A percentile compares a stretch with the other conserved stretches of the same genome.
Conservation (phyloP, 805 yeast species). For the Kurtzmaniella cleridarum region DNA sequence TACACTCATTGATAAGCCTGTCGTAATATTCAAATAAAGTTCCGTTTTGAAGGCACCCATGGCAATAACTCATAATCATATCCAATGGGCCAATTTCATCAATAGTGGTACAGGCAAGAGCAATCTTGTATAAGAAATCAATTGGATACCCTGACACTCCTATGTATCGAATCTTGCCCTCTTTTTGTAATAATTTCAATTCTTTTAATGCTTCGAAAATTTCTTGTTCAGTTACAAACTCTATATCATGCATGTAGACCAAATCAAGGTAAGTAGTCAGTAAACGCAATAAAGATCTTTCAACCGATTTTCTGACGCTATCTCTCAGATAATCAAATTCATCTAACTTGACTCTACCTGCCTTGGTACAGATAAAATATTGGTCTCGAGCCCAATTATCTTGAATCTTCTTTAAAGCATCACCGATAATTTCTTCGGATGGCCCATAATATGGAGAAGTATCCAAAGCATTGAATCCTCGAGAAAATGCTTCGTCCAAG, state of each 20-base stretch:
- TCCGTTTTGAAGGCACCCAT: conserved; percentile 78
- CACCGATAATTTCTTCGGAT: conserved; percentile 70
- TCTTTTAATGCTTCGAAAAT: conserved; percentile 60
- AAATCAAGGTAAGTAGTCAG: conserved; percentile 67
- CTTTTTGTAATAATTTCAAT: conserved; percentile 52
- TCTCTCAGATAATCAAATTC: conserved; percentile 71
- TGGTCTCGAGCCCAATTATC: conserved; percentile 47
- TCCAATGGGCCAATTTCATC: conserved; percentile 61
- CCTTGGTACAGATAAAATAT: conserved; percentile 76
- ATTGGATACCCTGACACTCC: conserved; percentile 91
- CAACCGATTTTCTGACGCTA: conserved; percentile 56
- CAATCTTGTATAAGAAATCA: conserved; percentile 52
- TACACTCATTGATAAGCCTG: conserved; percentile 47
- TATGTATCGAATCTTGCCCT: conserved; percentile 57
- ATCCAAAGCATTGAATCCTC: conserved; percentile 75
- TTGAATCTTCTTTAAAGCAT: conserved; percentile 40
- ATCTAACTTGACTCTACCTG: conserved; percentile 65
- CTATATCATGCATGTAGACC: conserved; percentile 86
- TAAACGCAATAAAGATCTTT: conserved; percentile 62
- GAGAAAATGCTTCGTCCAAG: conserved; percentile 51
- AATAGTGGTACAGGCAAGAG: conserved; percentile 29
- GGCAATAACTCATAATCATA: conserved; percentile 70
- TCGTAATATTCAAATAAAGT: conserved; percentile 41
- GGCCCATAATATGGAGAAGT: conserved; percentile 94
- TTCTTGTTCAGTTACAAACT: conserved; percentile 57